Evolutionary conservation across 257 asterid species (phyloP).

Genomic region (Voacanga thouarsii): DNA sequence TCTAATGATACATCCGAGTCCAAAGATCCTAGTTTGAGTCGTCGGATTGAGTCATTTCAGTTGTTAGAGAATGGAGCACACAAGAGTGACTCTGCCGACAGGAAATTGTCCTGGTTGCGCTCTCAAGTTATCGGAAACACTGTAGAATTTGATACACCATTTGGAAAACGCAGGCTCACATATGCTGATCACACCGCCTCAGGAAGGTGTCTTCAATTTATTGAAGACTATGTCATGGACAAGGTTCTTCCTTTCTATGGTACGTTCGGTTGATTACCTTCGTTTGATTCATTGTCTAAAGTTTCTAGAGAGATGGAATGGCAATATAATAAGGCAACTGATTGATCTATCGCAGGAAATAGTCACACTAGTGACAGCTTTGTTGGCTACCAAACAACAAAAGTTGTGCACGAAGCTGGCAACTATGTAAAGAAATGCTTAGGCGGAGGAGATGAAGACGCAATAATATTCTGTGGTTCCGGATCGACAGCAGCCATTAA

Average conservation of each 20-base stretch:
- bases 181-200: constrained; percentile 82
- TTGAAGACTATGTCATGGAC: constrained; percentile 48
- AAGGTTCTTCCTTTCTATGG: constrained; percentile 63
- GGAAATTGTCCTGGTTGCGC: constrained; percentile 38
- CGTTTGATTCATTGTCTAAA: too few species aligned
- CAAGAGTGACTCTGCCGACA: constrained; percentile 7
- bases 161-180: constrained; percentile 63
- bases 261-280: background rate
- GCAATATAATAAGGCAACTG: too few species aligned
- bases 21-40: background rate
- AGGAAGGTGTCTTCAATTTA: constrained; percentile 53
- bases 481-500: constrained; percentile 68
- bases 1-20: background rate
- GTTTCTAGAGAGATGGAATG: too few species aligned
- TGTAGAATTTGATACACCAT: constrained; percentile 47
- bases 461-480: constrained; percentile 58
- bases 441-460: constrained; percentile 53
- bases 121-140: constrained; percentile 51
- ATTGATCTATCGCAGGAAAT: constrained; percentile 33
- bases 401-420: constrained; percentile 42
- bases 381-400: constrained; percentile 51
- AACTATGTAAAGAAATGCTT: constrained; percentile 50
- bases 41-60: constrained; percentile 14
- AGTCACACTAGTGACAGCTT: constrained; percentile 62
- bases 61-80: constrained; percentile 17